Evolutionary conservation across 768 basidiomycete species (phyloP).

Genomic region (Collybia mongolica): DNA sequence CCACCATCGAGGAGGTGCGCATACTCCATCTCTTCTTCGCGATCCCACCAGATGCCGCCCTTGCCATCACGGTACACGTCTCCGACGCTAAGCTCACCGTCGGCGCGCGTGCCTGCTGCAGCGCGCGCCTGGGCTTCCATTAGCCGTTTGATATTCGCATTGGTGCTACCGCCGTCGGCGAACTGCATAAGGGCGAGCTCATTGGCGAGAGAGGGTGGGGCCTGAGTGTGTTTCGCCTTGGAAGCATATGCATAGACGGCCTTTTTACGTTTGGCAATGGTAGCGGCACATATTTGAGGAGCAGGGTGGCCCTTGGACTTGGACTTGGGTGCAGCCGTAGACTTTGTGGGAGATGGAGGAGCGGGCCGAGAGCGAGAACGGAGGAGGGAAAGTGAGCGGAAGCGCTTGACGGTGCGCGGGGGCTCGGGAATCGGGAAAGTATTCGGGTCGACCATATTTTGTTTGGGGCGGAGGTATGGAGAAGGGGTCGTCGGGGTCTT

Average conservation of each 20-base stretch:
- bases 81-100: constrained; percentile 31
- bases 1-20: constrained; percentile 50
- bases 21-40: constrained; percentile 71
- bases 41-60: constrained; percentile 70
- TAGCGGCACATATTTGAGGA: constrained; percentile 22
- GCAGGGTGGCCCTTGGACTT: neutral
- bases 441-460: constrained; percentile 2
- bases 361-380: constrained; percentile 52
- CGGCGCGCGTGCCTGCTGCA: constrained; percentile 19
- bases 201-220: constrained; percentile 55
- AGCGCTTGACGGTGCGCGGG: constrained; percentile 7
- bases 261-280: constrained; percentile 50
- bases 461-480: constrained; percentile 24
- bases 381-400: constrained; percentile 24
- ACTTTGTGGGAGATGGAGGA: constrained; percentile 26
- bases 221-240: constrained; percentile 48
- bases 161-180: constrained; percentile 58
- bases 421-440: constrained; percentile 20
- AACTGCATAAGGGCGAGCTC: constrained; percentile 74
- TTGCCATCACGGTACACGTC: constrained; percentile 60
- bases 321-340: constrained; percentile 15
- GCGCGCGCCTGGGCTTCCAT: constrained; percentile 57
- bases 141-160: constrained; percentile 50
- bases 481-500: constrained; percentile 46
- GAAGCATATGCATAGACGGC: constrained; percentile 40